A percentile compares a stretch with the other conserved stretches of the same genome.
These are phyloP conservation scores for Noccaea bulbosa DNA, from an alignment of 345 rosid species.

Conservation along the genomic window DNA sequence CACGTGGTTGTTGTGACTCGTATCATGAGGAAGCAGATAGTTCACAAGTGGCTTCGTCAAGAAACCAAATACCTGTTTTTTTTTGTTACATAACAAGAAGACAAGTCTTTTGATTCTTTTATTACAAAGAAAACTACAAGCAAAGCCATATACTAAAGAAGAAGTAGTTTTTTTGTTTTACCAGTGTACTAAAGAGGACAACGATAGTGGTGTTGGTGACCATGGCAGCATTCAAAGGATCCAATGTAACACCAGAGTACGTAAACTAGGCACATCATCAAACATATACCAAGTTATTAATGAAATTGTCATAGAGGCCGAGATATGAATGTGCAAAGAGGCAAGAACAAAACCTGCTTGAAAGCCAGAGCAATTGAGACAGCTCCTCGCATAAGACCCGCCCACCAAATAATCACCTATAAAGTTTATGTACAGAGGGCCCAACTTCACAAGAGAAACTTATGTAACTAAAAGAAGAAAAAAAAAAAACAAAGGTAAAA, in stretches of 20 bases:
- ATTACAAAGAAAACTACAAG: neutral
- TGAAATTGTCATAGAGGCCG: slow-evolving; percentile 16
- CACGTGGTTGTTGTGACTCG: slow-evolving; percentile 23
- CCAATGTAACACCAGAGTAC: slow-evolving; percentile 68
- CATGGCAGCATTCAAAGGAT: slow-evolving; percentile 71
- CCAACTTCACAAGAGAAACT: slow-evolving; percentile 3
- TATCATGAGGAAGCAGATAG: slow-evolving; percentile 56
- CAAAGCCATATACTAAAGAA: slow-evolving; percentile 9
- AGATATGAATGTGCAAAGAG: slow-evolving; percentile 5
- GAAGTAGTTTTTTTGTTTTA: slow-evolving; percentile 42
- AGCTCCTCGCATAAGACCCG: slow-evolving; percentile 92
- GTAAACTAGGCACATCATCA: slow-evolving; percentile 62
- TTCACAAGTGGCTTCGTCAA: slow-evolving; percentile 76
- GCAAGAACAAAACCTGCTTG: slow-evolving; percentile 62
- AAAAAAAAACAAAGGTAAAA: slow-evolving; percentile 27
- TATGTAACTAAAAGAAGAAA: neutral
- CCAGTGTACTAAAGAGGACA: slow-evolving; percentile 78
- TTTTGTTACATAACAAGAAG: slow-evolving; percentile 18
- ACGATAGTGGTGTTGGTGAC: slow-evolving; percentile 66
- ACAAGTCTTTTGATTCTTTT: neutral
- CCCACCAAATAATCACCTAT: slow-evolving; percentile 96
- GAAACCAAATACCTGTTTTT: slow-evolving; percentile 78
- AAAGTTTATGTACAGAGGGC: slow-evolving; percentile 24
- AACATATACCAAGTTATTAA: slow-evolving; percentile 1
- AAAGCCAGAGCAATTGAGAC: slow-evolving; percentile 93